Evolutionary conservation across 306 rosid species (phyloP), one percentile per base, ranked within the genome.

Genomic region (Prunus armeniaca): DNA sequence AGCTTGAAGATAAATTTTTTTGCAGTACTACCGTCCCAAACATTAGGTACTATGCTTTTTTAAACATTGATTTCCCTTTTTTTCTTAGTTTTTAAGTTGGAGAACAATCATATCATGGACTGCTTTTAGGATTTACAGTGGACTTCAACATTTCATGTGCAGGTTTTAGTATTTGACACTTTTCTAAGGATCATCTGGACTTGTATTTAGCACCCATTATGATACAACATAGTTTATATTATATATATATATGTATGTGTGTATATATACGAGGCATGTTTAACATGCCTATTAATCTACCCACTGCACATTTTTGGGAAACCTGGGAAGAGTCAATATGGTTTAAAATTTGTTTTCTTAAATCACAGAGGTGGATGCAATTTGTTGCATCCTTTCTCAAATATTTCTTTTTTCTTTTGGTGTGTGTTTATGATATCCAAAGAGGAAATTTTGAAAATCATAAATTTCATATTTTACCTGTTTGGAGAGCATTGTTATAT

Each of bases 1-100:
- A 19, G 73, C 98, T 92, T 69, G 78, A 69, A 2, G 91, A 88
- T 65, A 71, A 86, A 69, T 90, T 92, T 86, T 62, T 52, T 43
- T 41, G 76, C 60, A 49, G 82, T 82, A 79, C 51, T 66, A 61
- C 74, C 49, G 87, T 88, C 14, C 87, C 91, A 19, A 75, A 72
- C 63, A 78, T 82, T 38, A 86, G 97, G 97, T 95, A 85, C 63
- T 7, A 8, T 67, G 50, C 64, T 65, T 65, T 27, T 45, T 34
- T 60, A 34, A 45, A n/a, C 9, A 34, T 34, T 34, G 8, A 34
- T 34, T 34, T 34, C 9, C 9, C 2, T 34, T 34, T 34, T 34
- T 32, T 32, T 28, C 38, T 32, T 34, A 34, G 41, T 34, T 34
- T 34, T 34, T 34, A 34, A 34, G 41, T 34, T 34, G 41, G 8